Conservation (phyloP, 1,284 basidiomycete genomes). For the Puccinia coronata region DNA sequence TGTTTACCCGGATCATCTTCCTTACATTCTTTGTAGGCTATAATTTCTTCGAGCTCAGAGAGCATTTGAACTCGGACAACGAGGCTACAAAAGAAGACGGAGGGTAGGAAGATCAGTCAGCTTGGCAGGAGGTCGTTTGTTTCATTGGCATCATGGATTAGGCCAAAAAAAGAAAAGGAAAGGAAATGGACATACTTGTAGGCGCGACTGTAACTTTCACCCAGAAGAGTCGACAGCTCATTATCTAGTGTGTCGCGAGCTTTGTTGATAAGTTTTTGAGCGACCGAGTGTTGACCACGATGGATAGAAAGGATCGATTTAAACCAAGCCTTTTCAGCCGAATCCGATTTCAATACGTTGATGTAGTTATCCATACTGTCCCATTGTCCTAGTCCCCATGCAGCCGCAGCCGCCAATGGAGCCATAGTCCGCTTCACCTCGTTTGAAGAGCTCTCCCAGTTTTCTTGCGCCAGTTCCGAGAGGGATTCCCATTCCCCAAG, state of each 20-base stretch:
- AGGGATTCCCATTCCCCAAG: conserved; percentile 97
- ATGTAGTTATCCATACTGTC: conserved; percentile 99
- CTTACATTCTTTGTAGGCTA: conserved; percentile 82
- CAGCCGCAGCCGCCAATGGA: conserved; percentile 93
- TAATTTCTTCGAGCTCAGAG: conserved; percentile 96
- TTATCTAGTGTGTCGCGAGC: conserved; percentile 92
- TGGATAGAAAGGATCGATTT: conserved; percentile 93
- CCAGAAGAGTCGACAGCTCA: conserved; percentile 86
- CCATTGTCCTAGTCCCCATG: conserved; percentile 97
- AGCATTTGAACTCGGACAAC: conserved; percentile 99
- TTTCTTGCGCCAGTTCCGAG: conserved; percentile 80
- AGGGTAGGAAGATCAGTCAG: neutral
- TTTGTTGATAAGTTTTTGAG: conserved; percentile 83
- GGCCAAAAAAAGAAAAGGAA: neutral
- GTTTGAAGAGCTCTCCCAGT: conserved; percentile 75
- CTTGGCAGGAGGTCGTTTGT: neutral
- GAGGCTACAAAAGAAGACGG: conserved; percentile 65
- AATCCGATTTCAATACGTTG: conserved; percentile 86
- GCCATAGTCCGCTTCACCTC: conserved; percentile 90
- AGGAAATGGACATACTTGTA: conserved; percentile 71
- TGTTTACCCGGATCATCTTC: conserved; percentile 90
- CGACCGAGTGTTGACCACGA: conserved; percentile 90
- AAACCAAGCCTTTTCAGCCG: conserved; percentile 93
- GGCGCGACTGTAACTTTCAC: conserved; percentile 92
- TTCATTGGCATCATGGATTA: neutral